phyloP scores from a whole-genome alignment of 306 rosid species.

The Arachis hypogaea region DNA sequence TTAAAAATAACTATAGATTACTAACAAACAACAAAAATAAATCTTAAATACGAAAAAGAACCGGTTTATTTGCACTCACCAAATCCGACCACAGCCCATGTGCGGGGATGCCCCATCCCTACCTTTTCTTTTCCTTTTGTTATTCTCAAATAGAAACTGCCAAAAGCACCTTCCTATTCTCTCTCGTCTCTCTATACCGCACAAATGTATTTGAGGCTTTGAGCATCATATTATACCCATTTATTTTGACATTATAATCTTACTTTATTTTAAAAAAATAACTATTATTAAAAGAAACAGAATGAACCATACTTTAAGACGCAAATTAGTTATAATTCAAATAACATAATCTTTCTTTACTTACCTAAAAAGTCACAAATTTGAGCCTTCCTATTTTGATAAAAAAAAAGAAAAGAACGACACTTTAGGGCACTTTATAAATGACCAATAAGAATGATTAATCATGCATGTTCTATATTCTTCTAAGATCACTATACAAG shows the following conservation, averaged over 20 bases:
- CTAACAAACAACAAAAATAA: background rate
- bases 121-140: background rate
- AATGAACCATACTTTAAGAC: conserved; percentile 1
- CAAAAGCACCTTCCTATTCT: conserved; percentile 50
- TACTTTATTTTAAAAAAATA: background rate
- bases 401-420: no score
- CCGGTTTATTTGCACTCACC: conserved; percentile 42
- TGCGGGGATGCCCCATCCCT: conserved; percentile 58
- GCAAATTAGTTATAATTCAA: no score
- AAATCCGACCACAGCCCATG: conserved; percentile 64
- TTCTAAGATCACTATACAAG: background rate
- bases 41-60: conserved; percentile 8
- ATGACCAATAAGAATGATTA: conserved; percentile 3
- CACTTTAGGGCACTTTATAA: conserved; percentile 1
- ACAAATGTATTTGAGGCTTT: conserved; percentile 11
- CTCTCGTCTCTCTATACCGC: conserved; percentile 9
- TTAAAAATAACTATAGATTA: background rate
- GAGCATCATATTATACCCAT: conserved; percentile 34
- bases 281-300: background rate
- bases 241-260: background rate
- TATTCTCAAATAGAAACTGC: conserved; percentile 40
- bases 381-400: no score
- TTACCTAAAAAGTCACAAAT: no score
- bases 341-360: no score
- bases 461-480: conserved; percentile 6